Evolutionary conservation across 2,329 filamentous ascomycete genomes (phyloP).

Genomic region (Chaetomiaceae sp.): DNA sequence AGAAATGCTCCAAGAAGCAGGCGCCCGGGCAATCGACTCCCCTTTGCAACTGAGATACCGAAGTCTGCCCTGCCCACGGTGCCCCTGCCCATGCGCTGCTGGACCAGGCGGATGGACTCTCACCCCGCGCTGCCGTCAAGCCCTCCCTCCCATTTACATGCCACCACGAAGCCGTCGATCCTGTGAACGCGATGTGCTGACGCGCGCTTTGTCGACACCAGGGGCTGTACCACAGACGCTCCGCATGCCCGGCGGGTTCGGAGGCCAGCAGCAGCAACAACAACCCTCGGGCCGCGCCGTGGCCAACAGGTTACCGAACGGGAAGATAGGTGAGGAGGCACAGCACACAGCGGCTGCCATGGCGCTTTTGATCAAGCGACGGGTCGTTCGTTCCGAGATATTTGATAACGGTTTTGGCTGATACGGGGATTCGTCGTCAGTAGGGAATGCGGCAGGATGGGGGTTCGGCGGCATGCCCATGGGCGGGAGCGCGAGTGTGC

Average conservation of each 20-base stretch:
- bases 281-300: slow-evolving; percentile 51
- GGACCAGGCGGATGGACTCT: too few species aligned
- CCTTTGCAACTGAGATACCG: background rate
- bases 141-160: background rate
- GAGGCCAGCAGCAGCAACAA: slow-evolving; percentile 55
- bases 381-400: background rate
- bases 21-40: background rate
- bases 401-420: too few species aligned
- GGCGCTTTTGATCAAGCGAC: slow-evolving; percentile 21
- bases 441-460: slow-evolving; percentile 53
- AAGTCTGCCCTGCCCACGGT: background rate
- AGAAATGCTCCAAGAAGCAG: background rate
- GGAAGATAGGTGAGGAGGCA: slow-evolving; percentile 54
- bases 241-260: slow-evolving; percentile 57
- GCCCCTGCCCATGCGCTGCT: background rate
- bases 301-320: slow-evolving; percentile 58
- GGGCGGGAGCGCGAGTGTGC: slow-evolving; percentile 41
- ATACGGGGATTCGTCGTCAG: slow-evolving; percentile 30
- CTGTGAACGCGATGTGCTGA: slow-evolving; percentile 31
- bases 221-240: slow-evolving; percentile 58
- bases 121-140: background rate
- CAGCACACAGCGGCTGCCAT: slow-evolving; percentile 14
- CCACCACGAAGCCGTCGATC: slow-evolving; percentile 1
- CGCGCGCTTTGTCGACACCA: slow-evolving; percentile 31
- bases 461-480: slow-evolving; percentile 59